Percentiles rank a stretch among this genome's conserved stretches.
phyloP scores from a whole-genome alignment of 352 stramenopile species.

The Globisporangium yorkense region DNA sequence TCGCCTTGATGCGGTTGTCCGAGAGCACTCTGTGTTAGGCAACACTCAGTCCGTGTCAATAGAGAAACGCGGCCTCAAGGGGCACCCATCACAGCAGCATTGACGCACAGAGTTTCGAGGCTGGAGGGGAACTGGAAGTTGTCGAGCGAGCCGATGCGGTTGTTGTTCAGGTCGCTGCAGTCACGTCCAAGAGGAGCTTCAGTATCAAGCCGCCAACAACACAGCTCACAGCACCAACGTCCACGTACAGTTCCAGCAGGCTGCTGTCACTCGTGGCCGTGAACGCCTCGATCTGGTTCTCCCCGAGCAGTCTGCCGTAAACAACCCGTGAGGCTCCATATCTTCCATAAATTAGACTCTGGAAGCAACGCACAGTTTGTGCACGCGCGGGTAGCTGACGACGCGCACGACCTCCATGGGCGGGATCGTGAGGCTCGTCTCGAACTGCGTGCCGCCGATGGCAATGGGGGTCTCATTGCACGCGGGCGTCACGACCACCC shows the following conservation, averaged over 20 bases:
- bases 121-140: constrained; percentile 20
- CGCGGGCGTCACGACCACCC: constrained; percentile 7
- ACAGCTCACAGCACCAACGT: neutral
- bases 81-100: too few relatives aligned
- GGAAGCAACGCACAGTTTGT: constrained; percentile 9
- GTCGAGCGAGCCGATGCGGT: constrained; percentile 21
- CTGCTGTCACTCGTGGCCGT: neutral
- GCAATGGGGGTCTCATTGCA: constrained; percentile 11
- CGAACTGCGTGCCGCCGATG: neutral
- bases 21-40: constrained; percentile 8
- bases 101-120: constrained; percentile 21
- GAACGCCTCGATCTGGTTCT: constrained; percentile 2
- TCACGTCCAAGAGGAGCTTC: neutral
- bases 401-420: constrained; percentile 9
- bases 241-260: neutral
- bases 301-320: constrained; percentile 28
- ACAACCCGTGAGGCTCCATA: neutral
- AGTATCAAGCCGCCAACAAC: neutral
- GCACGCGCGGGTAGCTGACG: constrained; percentile 13
- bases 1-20: constrained; percentile 14
- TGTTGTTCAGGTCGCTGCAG: constrained; percentile 25
- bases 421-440: constrained; percentile 7
- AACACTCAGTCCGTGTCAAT: neutral
- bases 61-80: neutral
- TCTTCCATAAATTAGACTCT: constrained; percentile 17